Evolutionary conservation across 169 alveolate genomes (phyloP), one percentile per base, ranked within the genome.

Genomic region (Plasmodium yoelii): DNA sequence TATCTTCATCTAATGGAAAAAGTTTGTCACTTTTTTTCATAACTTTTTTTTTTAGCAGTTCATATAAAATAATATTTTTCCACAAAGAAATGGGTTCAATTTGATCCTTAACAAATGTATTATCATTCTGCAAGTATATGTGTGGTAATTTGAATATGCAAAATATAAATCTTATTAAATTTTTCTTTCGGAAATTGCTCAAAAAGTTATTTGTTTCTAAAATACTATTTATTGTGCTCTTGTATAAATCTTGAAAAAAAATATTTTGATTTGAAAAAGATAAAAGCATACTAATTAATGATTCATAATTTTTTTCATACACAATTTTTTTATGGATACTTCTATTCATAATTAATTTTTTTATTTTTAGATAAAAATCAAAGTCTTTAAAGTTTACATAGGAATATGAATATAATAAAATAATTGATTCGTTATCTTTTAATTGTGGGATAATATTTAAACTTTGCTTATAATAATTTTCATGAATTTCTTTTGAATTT

Each of bases 201-300:
- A 86, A 44, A 86, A 86, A 61, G 47, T 9, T 7, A 26, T 70
- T 69, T 42, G 72, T 22, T 13, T 59, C 34, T 7, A 86, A 44
- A 10, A 86, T 86, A 49, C 60, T 39, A n/a, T 55, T 63, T 57
- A 86, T 53, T 60, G 69, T 86, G 19, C 74, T 70, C 51, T 57
- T 60, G 34, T 15, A 72, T 44, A 86, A 86, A 28, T 86, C 87
- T 34, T 26, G 69, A 51, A 72, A 73, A 59, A 86, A 86, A 46
- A 86, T 51, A 86, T 86, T 71, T 86, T 70, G 86, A 24, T 72
- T 86, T 5, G 74, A n/a, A 86, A 69, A 86, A 8, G 91, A 56
- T 26, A 68, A 63, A 13, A 86, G 55, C 87, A 86, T 86, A 46
- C 44, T 86, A n/a, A 68, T n/a, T 28, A 86, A 5, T 8, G 91